Conservation (phyloP, 805 yeast genomes). For the Kuraishia piskuri region DNA sequence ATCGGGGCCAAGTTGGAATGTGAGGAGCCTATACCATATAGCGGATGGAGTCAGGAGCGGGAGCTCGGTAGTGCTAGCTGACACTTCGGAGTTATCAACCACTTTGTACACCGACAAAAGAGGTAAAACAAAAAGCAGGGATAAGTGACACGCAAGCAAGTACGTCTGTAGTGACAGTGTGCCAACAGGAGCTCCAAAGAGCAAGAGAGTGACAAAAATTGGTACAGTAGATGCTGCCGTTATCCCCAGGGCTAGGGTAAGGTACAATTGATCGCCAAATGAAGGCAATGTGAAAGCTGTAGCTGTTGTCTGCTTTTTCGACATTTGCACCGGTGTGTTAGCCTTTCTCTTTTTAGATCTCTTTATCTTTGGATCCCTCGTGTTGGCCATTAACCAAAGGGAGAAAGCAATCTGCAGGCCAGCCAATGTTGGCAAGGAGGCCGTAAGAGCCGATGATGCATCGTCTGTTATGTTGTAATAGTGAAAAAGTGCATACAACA, state of each 20-base stretch:
- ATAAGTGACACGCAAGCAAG: conserved; percentile 51
- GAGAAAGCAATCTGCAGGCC: conserved; percentile 28
- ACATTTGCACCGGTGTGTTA: background rate
- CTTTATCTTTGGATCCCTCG: conserved; percentile 23
- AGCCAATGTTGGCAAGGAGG: conserved; percentile 20
- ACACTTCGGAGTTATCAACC: conserved; percentile 16
- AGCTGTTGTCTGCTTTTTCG: background rate
- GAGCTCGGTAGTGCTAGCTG: conserved; percentile 5
- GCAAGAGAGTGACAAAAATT: conserved; percentile 32
- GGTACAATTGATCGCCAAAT: conserved; percentile 15
- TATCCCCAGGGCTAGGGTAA: conserved; percentile 21
- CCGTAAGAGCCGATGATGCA: conserved; percentile 17
- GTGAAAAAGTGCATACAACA: conserved; percentile 19
- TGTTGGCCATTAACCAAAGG: conserved; percentile 22
- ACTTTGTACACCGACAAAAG: conserved; percentile 46
- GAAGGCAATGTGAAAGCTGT: conserved; percentile 5
- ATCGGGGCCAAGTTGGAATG: conserved; percentile 17
- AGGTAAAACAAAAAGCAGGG: conserved; percentile 55
- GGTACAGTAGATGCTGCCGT: conserved; percentile 29
- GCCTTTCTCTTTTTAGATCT: conserved; percentile 17
- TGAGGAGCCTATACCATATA: conserved; percentile 18
- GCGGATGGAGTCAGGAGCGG: conserved; percentile 10
- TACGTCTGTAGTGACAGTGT: conserved; percentile 45
- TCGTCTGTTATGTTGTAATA: conserved; percentile 23
- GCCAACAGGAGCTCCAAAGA: conserved; percentile 78